These are phyloP conservation scores for Penicillium sclerotigenum DNA, from an alignment of 2,329 filamentous ascomycete genomes.

Conservation along the genomic window DNA sequence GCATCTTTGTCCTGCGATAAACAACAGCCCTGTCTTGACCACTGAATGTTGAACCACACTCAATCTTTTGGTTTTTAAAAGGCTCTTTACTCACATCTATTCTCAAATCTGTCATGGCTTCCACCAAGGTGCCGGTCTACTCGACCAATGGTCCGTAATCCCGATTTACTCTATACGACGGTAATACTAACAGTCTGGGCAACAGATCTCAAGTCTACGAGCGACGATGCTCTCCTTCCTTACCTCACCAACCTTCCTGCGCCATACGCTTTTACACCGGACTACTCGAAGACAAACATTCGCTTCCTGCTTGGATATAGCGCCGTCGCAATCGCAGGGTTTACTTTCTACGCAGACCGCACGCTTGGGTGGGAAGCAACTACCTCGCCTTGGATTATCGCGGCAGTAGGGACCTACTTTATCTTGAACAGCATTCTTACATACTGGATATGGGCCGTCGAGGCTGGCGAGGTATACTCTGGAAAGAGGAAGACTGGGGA, in stretches of 20 bases:
- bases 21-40: conserved; percentile 11
- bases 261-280: conserved; percentile 65
- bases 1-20: conserved; percentile 28
- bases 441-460: conserved; percentile 79
- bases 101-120: conserved; percentile 18
- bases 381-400: conserved; percentile 70
- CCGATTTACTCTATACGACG: conserved; percentile 11
- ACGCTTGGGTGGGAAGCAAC: conserved; percentile 84
- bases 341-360: conserved; percentile 88
- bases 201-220: conserved; percentile 90
- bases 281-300: conserved; percentile 75
- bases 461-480: conserved; percentile 77
- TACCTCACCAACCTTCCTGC: conserved; percentile 82
- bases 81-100: neutral
- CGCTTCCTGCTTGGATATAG: conserved; percentile 79
- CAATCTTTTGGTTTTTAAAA: neutral
- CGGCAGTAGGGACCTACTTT: conserved; percentile 76
- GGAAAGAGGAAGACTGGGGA: conserved; percentile 68
- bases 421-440: conserved; percentile 74
- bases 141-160: conserved; percentile 42
- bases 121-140: conserved; percentile 45
- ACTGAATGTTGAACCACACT: neutral
- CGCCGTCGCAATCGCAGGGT: conserved; percentile 74
- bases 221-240: conserved; percentile 89
- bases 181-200: conserved; percentile 3